phyloP scores from a whole-genome alignment of 805 yeast species.

The Yamadazyma scolyti region DNA sequence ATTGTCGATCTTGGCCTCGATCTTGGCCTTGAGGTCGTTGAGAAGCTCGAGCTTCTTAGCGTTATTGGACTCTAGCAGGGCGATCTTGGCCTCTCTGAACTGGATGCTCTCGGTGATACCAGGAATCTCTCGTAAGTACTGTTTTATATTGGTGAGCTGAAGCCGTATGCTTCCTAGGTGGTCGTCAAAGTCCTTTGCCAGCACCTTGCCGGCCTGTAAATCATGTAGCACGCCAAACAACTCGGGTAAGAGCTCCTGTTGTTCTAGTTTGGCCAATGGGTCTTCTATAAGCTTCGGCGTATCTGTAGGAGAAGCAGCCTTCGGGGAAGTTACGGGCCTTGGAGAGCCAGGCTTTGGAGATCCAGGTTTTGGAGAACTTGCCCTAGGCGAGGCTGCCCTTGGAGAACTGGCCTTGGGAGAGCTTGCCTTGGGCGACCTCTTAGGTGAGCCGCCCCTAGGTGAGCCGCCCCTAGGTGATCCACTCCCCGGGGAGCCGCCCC shows the following conservation, averaged over 20 bases:
- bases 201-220: slow-evolving; percentile 30
- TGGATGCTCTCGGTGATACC: slow-evolving; percentile 35
- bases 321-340: neutral
- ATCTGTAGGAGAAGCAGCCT: neutral
- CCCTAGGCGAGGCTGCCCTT: neutral
- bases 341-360: neutral
- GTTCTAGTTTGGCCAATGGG: slow-evolving; percentile 20
- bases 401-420: slow-evolving; percentile 4
- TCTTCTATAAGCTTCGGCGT: slow-evolving; percentile 8
- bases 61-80: slow-evolving; percentile 21
- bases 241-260: slow-evolving; percentile 36
- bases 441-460: neutral
- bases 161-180: slow-evolving; percentile 37
- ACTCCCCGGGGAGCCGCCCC: no score
- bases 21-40: slow-evolving; percentile 12
- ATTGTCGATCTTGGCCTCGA: slow-evolving; percentile 6
- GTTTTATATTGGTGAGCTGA: slow-evolving; percentile 26
- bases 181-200: slow-evolving; percentile 41
- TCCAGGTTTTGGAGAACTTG: no score
- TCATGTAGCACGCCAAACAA: slow-evolving; percentile 31
- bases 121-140: slow-evolving; percentile 30
- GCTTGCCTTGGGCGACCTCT: neutral
- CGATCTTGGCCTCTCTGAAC: slow-evolving; percentile 20
- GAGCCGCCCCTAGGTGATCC: neutral
- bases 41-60: slow-evolving; percentile 22